A percentile compares a stretch with the other conserved stretches of the same genome.
Conservation (phyloP, 2,329 filamentous ascomycete genomes). For the Penicillium fuscoglaucum region DNA sequence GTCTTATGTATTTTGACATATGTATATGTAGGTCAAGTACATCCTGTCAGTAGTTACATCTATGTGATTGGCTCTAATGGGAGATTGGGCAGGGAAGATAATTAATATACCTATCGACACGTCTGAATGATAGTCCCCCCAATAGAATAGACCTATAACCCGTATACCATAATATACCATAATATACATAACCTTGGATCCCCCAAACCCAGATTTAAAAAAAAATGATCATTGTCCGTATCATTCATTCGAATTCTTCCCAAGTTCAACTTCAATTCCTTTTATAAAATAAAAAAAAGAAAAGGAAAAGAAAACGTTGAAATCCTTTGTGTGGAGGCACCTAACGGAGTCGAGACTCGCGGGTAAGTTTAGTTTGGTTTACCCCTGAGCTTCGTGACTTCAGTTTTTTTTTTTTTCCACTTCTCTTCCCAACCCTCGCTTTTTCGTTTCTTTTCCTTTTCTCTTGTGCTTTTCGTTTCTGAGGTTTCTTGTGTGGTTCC, state of each 20-base stretch:
- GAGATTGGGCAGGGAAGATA: conserved; percentile 2
- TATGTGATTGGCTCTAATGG: background rate
- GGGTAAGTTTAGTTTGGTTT: conserved; percentile 14
- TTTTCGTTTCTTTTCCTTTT: conserved; percentile 8
- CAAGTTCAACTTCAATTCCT: background rate
- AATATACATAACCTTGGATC: conserved; percentile 12
- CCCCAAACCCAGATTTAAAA: conserved; percentile 1
- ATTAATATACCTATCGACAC: conserved; percentile 11
- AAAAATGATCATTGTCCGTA: conserved; percentile 25
- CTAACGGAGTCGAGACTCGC: conserved; percentile 11
- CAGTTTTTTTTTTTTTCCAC: conserved; percentile 1
- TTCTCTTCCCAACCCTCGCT: background rate
- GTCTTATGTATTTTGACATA: background rate
- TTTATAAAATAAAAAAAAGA: background rate
- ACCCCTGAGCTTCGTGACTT: conserved; percentile 17
- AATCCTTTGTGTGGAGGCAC: conserved; percentile 8
- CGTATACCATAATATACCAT: background rate
- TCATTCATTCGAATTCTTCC: conserved; percentile 16
- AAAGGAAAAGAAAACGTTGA: background rate
- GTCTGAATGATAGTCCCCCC: conserved; percentile 3
- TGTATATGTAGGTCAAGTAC: background rate
- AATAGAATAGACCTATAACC: background rate
- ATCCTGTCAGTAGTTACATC: background rate
- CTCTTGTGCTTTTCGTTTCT: conserved; percentile 11
- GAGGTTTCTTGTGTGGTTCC: conserved; percentile 7